These are phyloP conservation scores for Ogataea hybrid DNA, from an alignment of 1,139 yeast species.

Conservation along the genomic window DNA sequence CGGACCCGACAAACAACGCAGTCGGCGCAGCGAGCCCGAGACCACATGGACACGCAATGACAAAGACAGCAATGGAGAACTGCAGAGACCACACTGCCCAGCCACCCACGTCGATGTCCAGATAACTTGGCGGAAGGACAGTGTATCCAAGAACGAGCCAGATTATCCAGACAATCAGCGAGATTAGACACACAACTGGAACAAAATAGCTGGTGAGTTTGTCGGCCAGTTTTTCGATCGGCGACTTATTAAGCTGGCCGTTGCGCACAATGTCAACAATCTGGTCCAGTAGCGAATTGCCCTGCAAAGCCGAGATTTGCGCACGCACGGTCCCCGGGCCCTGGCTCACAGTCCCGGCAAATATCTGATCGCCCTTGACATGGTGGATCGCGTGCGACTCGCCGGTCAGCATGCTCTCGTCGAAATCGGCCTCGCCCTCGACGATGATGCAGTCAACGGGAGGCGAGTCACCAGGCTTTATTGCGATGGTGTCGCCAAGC, in stretches of 20 bases:
- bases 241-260: constrained; percentile 73
- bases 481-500: constrained; percentile 56
- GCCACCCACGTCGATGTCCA: constrained; percentile 68
- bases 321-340: constrained; percentile 57
- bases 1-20: constrained; percentile 96
- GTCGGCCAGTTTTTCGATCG: constrained; percentile 72
- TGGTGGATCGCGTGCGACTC: constrained; percentile 56
- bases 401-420: constrained; percentile 79
- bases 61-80: constrained; percentile 77
- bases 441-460: constrained; percentile 64
- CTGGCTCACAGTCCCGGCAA: constrained; percentile 68
- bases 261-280: constrained; percentile 70
- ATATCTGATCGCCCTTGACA: constrained; percentile 57
- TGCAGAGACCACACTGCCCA: constrained; percentile 79
- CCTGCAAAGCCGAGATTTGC: constrained; percentile 58
- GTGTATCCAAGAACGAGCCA: constrained; percentile 62
- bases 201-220: constrained; percentile 70
- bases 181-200: constrained; percentile 60
- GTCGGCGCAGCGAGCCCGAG: constrained; percentile 94
- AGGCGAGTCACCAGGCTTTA: constrained; percentile 69
- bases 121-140: constrained; percentile 52
- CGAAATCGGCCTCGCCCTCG: constrained; percentile 58
- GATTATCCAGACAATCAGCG: constrained; percentile 62
- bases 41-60: constrained; percentile 97
- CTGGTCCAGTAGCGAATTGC: constrained; percentile 66